A percentile compares a stretch with the other conserved stretches of the same genome.
Conservation (phyloP, 306 rosid species). For the Clitoria ternatea region DNA sequence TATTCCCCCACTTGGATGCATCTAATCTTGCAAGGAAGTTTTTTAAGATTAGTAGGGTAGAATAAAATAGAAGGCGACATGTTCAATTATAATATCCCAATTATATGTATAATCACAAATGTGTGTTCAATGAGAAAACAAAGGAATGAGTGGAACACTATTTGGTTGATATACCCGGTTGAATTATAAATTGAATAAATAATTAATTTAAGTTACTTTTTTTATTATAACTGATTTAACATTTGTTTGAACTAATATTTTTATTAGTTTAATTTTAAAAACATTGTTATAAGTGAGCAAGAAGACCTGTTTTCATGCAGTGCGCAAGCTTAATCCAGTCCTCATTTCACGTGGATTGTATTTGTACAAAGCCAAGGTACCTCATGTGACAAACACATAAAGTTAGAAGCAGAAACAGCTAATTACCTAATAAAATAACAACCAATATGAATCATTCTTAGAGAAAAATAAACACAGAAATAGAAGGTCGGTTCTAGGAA, state of each 20-base stretch:
- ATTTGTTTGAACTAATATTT: no score
- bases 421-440: conserved; percentile 21
- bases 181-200: no score
- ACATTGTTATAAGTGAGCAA: conserved; percentile 2
- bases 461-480: neutral
- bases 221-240: no score
- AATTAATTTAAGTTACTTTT: no score
- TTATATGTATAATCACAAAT: conserved; percentile 19
- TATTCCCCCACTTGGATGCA: conserved; percentile 34
- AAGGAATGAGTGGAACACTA: conserved; percentile 16
- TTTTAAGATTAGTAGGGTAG: neutral
- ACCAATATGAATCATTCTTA: conserved; percentile 22
- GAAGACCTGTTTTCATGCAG: conserved; percentile 9
- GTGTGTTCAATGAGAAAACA: conserved; percentile 27
- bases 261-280: no score
- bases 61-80: conserved; percentile 35
- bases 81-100: conserved; percentile 31
- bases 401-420: conserved; percentile 46
- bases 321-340: conserved; percentile 21
- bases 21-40: neutral
- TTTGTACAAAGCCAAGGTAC: conserved; percentile 38
- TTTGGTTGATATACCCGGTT: no score
- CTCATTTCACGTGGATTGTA: conserved; percentile 54
- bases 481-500: conserved; percentile 31
- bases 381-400: conserved; percentile 58